phyloP scores from a whole-genome alignment of 257 asterid species.

The Przewalskia tangutica region DNA sequence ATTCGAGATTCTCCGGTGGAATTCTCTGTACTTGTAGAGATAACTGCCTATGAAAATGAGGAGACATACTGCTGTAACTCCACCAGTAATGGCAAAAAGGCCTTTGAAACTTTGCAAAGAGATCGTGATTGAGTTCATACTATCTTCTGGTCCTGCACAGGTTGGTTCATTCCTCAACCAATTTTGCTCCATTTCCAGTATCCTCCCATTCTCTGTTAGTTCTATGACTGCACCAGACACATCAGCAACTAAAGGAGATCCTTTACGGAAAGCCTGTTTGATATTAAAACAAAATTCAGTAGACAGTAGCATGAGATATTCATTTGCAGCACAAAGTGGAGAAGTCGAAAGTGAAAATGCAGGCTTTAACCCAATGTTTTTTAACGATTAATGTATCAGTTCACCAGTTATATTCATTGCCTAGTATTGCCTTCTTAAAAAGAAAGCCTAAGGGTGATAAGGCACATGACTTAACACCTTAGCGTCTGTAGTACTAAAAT shows the following conservation, averaged over 20 bases:
- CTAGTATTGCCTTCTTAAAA: not conserved
- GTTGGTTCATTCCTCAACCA: not conserved
- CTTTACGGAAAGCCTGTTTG: not conserved
- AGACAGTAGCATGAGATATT: not conserved
- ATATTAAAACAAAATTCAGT: not conserved
- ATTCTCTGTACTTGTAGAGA: slow-evolving; percentile 20
- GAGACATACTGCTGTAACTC: too few species aligned
- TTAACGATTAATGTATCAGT: not conserved
- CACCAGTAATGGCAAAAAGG: slow-evolving; percentile 7
- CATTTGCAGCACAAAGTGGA: not conserved
- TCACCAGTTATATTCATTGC: not conserved
- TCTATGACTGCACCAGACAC: not conserved
- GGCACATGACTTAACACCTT: not conserved
- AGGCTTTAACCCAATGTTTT: not conserved
- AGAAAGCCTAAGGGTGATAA: not conserved
- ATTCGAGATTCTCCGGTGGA: slow-evolving; percentile 6
- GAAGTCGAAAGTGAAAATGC: not conserved
- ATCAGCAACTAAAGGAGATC: slow-evolving; percentile 6
- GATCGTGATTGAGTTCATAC: not conserved
- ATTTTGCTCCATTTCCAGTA: not conserved
- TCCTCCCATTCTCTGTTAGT: slow-evolving; percentile 2
- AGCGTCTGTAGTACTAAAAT: not conserved
- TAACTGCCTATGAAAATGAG: too few species aligned
- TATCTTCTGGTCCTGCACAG: not conserved
- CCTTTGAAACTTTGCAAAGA: not conserved